Base-by-base conservation (phyloP, 495 filamentous ascomycete genomes). In the Annulohypoxylon bovei region DNA sequence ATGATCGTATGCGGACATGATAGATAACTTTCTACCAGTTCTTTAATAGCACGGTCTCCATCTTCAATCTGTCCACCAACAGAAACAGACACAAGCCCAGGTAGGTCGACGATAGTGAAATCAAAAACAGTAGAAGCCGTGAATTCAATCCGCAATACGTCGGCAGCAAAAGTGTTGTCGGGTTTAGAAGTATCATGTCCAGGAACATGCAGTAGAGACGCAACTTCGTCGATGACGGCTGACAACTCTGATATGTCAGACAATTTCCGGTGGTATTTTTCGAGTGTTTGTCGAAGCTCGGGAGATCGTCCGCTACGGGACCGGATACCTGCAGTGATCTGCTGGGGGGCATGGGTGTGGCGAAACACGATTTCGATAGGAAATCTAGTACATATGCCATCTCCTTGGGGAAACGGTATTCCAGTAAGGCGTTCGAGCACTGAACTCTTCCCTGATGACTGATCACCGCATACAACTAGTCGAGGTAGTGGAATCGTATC, bases 341-440 rank as follows among this genome's bases (percentile, higher is more conserved):
- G 30, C 18, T 33, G 42, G 0, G 61, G 68, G 1, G 73, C 30
- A n/a, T 75, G 25, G 62, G 65, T 73, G 25, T 81, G 78, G 5
- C 86, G 84, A 37, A 89, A 81, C 28, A 88, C 76, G 14, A 89
- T 64, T 68, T 89, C 83, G 8, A 80, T 88, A 12, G 86, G 77
- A 63, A 88, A 89, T 49, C 83, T 71, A 3, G 86, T 88, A 30
- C 25, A 32, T 0, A 87, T 72, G 60, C 71, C 82, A 42, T 79
- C 79, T 53, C 80, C 82, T 0, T 64, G 70, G 0, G 86, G 85
- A 67, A 91, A 90, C 2, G 83, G 76, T 14, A 91, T 81, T 23
- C 85, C 86, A 4, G 86, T 87, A 12, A 92, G 84, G 6, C 85
- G 88, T 61, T 91, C 88, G 0, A 91, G 79, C 2, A 91, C 86